Evolutionary conservation across 192 early-diverging fungal species (phyloP), one percentile per base, ranked within the genome.

Genomic region (Anaeromyces robustus): DNA sequence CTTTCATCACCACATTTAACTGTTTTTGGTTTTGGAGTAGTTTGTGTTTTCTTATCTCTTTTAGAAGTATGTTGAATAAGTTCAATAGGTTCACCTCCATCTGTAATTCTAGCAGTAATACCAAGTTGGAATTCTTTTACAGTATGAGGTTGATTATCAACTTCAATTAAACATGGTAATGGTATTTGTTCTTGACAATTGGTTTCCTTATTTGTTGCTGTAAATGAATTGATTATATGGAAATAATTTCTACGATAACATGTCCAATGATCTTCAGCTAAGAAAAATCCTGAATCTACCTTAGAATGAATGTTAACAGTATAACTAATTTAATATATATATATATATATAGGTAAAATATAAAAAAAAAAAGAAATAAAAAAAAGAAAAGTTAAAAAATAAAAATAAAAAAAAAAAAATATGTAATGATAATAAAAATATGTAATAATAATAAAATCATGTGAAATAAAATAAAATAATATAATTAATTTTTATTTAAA

Each of bases 211-310:
- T 89, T 86, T 32, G 77, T 79, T 28, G 87, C 81, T 16, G 92
- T 86, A 84, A 94, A 94, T 17, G 91, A 83, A 18, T 88, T 86
- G 37, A 87, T 91, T 22, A 98, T 88, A 81, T 97, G 94, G 78
- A 97, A 97, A 85, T 97, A 98, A 85, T 98, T 98, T 82, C 96
- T 91, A 12, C 96, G 89, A 85, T 98, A 98, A 81, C 96, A 97
- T 2, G 96, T 96, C 96, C 96, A 98, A 81, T 96, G 94, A 78
- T 88, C 88, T 77, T 92, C 91, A 3, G 96, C 92, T 77, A 97
- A 85, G 79, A 97, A 96, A 85, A 98, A 98, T 19, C 96, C 96
- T 30, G 94, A 90, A 82, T 97, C 96, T 77, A 99, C 92, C 39
- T 94, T 95, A 17, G 95, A 91, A 78, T 89, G 52, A 68, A 68